Conservation (phyloP, 2,329 filamentous ascomycete genomes). For the Cladorrhinum sp. region DNA sequence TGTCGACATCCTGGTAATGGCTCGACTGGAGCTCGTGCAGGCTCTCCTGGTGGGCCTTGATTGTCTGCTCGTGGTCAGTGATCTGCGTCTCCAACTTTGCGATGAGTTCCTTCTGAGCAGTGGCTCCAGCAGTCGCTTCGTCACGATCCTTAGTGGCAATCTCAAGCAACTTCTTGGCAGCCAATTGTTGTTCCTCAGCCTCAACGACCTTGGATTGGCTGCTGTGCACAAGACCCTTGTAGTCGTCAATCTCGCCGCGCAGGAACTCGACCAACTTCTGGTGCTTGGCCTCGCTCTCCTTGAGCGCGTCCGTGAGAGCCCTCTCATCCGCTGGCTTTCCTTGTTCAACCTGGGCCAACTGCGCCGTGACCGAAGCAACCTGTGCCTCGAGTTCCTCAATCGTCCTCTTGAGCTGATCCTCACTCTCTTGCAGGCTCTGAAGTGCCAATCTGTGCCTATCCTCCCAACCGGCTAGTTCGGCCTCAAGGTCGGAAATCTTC, state of each 20-base stretch:
- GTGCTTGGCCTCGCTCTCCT: conserved; percentile 53
- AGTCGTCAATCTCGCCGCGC: conserved; percentile 74
- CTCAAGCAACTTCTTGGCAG: conserved; percentile 65
- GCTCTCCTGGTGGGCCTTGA: conserved; percentile 53
- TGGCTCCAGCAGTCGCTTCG: conserved; percentile 43
- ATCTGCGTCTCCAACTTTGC: conserved; percentile 57
- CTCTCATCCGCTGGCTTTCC: conserved; percentile 21
- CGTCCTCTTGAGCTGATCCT: conserved; percentile 68
- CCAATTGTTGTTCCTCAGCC: conserved; percentile 68
- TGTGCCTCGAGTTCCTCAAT: conserved; percentile 61
- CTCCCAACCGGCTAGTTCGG: conserved; percentile 73
- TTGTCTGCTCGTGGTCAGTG: conserved; percentile 54
- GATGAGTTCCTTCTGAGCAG: conserved; percentile 47
- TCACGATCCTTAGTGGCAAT: conserved; percentile 61
- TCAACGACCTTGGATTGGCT: conserved; percentile 68
- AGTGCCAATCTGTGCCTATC: conserved; percentile 69
- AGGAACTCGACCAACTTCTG: conserved; percentile 59
- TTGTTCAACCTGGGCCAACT: conserved; percentile 37
- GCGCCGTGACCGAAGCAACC: conserved; percentile 30
- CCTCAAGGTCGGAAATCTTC: conserved; percentile 63
- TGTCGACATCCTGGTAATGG: conserved; percentile 44
- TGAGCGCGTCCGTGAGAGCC: conserved; percentile 34
- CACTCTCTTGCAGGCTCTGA: conserved; percentile 66
- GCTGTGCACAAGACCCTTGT: conserved; percentile 68
- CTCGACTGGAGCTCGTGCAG: conserved; percentile 48